Evolutionary conservation across 495 filamentous ascomycete species (phyloP).

Genomic region (Terfezia claveryi): DNA sequence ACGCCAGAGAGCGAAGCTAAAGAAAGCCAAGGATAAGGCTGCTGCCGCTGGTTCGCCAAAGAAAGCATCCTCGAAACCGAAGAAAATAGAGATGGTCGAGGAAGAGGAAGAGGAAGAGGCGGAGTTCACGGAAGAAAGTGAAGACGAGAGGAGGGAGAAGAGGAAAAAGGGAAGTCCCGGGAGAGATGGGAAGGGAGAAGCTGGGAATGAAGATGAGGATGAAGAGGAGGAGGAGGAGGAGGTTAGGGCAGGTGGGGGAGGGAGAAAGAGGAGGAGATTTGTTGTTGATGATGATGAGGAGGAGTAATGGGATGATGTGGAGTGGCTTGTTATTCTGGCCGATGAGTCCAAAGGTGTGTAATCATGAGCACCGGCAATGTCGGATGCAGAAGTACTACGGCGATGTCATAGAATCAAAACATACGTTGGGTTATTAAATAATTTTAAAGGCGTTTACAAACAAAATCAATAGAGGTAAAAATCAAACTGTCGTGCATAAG

Average conservation of each 20-base stretch:
- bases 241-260: not conserved
- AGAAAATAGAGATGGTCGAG: too few species aligned
- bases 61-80: not conserved
- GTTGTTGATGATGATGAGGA: constrained; percentile 14
- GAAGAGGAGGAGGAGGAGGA: not conserved
- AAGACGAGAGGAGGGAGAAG: not conserved
- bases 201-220: constrained; percentile 11
- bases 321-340: not conserved
- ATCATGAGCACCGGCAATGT: too few species aligned
- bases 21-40: constrained; percentile 4
- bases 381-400: too few species aligned
- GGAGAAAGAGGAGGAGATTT: constrained; percentile 10
- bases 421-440: too few species aligned
- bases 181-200: constrained; percentile 7
- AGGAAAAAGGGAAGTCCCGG: constrained; percentile 2
- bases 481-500: too few species aligned
- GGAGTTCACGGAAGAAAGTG: constrained; percentile 13
- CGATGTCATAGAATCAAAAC: too few species aligned
- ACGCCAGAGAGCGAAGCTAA: constrained; percentile 5
- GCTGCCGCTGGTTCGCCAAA: not conserved
- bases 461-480: too few species aligned
- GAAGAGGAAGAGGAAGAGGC: constrained; percentile 5
- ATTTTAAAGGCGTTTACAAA: too few species aligned
- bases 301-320: not conserved
- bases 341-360: too few species aligned